Base-by-base conservation (phyloP, 2,329 filamentous ascomycete species). In the Sordariomycetes sp. region DNA sequence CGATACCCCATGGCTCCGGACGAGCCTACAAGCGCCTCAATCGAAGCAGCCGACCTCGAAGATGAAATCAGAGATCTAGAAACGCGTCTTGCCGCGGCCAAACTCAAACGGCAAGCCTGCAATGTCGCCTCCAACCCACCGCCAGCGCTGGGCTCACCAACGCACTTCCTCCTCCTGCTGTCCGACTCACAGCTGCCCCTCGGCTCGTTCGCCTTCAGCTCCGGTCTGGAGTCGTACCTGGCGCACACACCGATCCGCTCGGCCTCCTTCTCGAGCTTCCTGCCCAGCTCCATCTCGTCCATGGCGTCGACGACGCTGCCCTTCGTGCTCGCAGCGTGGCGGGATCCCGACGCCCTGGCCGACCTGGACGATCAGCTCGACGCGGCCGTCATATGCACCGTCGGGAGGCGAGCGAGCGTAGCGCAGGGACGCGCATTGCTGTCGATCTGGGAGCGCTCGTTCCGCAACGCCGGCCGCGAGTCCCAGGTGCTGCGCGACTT, bases 191-290 rank as follows among this genome's bases (percentile, higher is more conserved):
- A 83, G 11, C 73, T 92, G 3, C 85, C 85, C 1, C 68, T 92
- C 1, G 85, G 85, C 37, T 86, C 84, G n/a, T 92, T 92, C 59
- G 85, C 85, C 48, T 92, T 90, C 63, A 85, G 79, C 63, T 82
- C 76, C 45, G 84, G 84, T 4, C 71, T 92, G 12, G 85, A 92
- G 60, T 90, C 84, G 26, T 90, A 82, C 55, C 75, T 88, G 14
- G 79, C 81, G 4, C 85, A 92, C 62, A 38, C 14, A 21, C 23
- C 32, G 10, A 10, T 29, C 10, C 35, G 39, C 32, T 18, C 33
- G 15, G 14, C 54, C 14, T 50, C 60, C 15, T 53, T 61, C 16
- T 51, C 72, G 28, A 58, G 63, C 30, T 92, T 92, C 59, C 69
- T 92, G 12, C 68, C 72, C 9, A 63, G 84, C 16, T 86, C 83